Percentiles rank a stretch among this genome's conserved stretches.
phyloP scores from a whole-genome alignment of 1,139 yeast species.

The Saccharomycopsis hybrid region DNA sequence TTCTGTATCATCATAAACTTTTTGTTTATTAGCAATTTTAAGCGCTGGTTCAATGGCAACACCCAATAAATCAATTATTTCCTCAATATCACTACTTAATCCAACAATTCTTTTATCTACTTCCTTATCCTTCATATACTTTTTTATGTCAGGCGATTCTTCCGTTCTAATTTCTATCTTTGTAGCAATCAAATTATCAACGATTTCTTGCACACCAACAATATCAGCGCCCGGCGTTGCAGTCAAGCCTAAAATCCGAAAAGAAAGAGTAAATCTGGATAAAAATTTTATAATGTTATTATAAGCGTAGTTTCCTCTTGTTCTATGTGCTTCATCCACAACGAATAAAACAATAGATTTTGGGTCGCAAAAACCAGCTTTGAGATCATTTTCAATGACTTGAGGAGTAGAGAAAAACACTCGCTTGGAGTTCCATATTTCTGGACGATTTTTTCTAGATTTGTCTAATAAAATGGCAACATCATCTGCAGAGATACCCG shows the following conservation, averaged over 20 bases:
- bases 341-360: slow-evolving; percentile 68
- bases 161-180: slow-evolving; percentile 84
- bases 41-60: slow-evolving; percentile 61
- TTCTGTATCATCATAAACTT: slow-evolving; percentile 56
- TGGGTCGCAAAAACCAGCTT: slow-evolving; percentile 70
- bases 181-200: slow-evolving; percentile 66
- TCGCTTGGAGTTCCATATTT: slow-evolving; percentile 67
- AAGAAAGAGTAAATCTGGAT: slow-evolving; percentile 55
- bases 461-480: slow-evolving; percentile 81
- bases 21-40: slow-evolving; percentile 54
- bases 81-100: slow-evolving; percentile 45
- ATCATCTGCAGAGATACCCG: slow-evolving; percentile 71
- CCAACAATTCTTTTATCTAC: slow-evolving; percentile 54
- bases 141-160: slow-evolving; percentile 69
- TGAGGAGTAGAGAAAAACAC: slow-evolving; percentile 96
- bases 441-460: slow-evolving; percentile 54
- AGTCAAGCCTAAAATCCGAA: slow-evolving; percentile 76
- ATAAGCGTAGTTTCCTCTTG: slow-evolving; percentile 86
- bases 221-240: slow-evolving; percentile 93
- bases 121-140: slow-evolving; percentile 68
- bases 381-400: slow-evolving; percentile 85
- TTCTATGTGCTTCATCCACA: slow-evolving; percentile 93
- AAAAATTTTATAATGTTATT: slow-evolving; percentile 70
- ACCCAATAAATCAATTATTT: slow-evolving; percentile 45
- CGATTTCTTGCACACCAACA: slow-evolving; percentile 82